phyloP scores from a whole-genome alignment of 139 green algal genomes.

The Asterochloris sp. region DNA sequence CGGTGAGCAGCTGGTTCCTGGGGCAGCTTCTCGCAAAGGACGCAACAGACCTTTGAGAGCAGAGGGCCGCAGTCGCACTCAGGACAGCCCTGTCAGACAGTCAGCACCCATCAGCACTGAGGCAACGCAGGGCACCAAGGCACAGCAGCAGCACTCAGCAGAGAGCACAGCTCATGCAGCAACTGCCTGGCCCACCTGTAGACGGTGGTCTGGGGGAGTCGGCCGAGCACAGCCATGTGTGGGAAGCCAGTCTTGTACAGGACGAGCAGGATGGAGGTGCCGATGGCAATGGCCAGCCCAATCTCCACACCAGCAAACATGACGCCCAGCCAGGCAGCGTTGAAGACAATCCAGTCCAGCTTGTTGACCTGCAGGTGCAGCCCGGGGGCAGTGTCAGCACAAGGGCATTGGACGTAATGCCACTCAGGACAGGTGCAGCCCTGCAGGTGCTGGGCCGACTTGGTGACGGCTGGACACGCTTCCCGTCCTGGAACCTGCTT shows the following conservation, averaged over 20 bases:
- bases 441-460: too few relatives aligned
- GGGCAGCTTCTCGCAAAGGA: too few relatives aligned
- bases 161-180: not conserved
- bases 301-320: constrained; percentile 68
- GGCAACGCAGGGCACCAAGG: not conserved
- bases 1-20: too few relatives aligned
- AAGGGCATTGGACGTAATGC: too few relatives aligned
- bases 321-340: constrained; percentile 39
- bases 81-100: too few relatives aligned
- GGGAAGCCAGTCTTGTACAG: constrained; percentile 64
- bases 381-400: too few relatives aligned
- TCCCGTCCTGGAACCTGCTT: too few relatives aligned
- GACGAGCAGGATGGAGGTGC: constrained; percentile 39
- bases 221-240: constrained; percentile 76
- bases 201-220: constrained; percentile 56
- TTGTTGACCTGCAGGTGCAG: constrained; percentile 44
- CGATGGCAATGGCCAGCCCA: constrained; percentile 69
- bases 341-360: constrained; percentile 61
- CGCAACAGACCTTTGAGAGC: too few relatives aligned
- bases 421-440: too few relatives aligned
- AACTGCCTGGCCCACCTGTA: constrained; percentile 26
- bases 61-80: not conserved
- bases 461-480: too few relatives aligned
- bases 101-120: not conserved
- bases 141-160: too few relatives aligned